Evolutionary conservation across 768 basidiomycete species (phyloP), one percentile per base, ranked within the genome.

Genomic region (Clavaria fumosa): DNA sequence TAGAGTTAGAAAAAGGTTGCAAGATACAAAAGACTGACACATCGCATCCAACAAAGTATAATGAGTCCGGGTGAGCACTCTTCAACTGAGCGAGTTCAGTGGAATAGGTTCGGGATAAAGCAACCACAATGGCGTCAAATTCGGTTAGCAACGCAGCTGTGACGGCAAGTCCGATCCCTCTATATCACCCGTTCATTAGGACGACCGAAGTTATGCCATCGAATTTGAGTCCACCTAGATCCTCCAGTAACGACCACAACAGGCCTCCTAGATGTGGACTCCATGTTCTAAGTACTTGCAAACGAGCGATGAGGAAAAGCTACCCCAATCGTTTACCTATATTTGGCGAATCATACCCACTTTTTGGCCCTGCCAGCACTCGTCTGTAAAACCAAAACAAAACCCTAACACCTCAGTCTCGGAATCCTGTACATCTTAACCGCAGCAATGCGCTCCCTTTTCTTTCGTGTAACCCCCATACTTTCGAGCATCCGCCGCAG

Each of bases 241-340:
- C 83, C 89, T 38, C 91, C 90, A 40, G 89, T 84, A 45, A 93
- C 66, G 38, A 90, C 53, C 22, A 90, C 64, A 37, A 81, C 71
- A 4, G 77, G 74, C 42, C 60, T 28, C 9, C 26, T 28, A 9
- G 14, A 14, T 14, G 26, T 28, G 9, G 26, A 28, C 26, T 28
- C 26, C 14, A 28, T 14, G 14, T 28, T 28, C 26, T 9, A 28
- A 28, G 14, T 28, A 14, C n/a, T n/a, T n/a, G n/a, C n/a, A n/a
- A n/a, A n/a, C n/a, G n/a, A n/a, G n/a, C n/a, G n/a, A n/a, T n/a
- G n/a, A n/a, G n/a, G n/a, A n/a, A n/a, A n/a, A n/a, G n/a, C n/a
- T n/a, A n/a, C n/a, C n/a, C n/a, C n/a, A n/a, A n/a, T n/a, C n/a
- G n/a, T n/a, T n/a, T n/a, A n/a, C n/a, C n/a, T n/a, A n/a, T n/a